Conservation (phyloP, 1,284 basidiomycete genomes). For the Tilletia walkeri region DNA sequence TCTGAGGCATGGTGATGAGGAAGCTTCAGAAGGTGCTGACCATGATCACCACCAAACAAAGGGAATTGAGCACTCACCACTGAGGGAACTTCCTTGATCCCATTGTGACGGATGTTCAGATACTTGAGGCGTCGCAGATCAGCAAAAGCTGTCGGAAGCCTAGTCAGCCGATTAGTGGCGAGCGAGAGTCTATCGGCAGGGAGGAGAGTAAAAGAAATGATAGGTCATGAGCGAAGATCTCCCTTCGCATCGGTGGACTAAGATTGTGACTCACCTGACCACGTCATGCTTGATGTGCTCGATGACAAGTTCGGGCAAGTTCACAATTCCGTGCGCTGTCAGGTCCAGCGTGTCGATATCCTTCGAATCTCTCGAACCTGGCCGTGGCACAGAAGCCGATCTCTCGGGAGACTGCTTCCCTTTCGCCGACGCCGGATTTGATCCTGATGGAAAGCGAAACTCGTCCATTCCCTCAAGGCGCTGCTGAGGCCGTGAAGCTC, state of each 20-base stretch:
- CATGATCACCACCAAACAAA: too few relatives aligned
- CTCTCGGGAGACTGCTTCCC: background rate
- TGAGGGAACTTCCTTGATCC: slow-evolving; percentile 77
- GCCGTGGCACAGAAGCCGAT: background rate
- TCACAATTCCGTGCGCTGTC: slow-evolving; percentile 37
- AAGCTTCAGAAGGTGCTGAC: too few relatives aligned
- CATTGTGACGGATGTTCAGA: slow-evolving; percentile 87
- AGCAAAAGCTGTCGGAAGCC: slow-evolving; percentile 76
- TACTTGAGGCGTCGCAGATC: slow-evolving; percentile 78
- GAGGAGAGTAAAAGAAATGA: background rate
- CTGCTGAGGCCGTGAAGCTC: background rate
- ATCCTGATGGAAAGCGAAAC: slow-evolving; percentile 7
- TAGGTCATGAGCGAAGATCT: too few relatives aligned
- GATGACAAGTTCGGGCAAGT: slow-evolving; percentile 33
- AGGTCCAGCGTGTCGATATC: slow-evolving; percentile 29
- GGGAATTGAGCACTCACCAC: slow-evolving; percentile 66
- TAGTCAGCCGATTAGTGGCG: slow-evolving; percentile 77
- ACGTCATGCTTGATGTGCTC: slow-evolving; percentile 39
- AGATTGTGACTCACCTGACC: slow-evolving; percentile 25
- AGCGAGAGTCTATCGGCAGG: slow-evolving; percentile 71
- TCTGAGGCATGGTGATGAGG: slow-evolving; percentile 15
- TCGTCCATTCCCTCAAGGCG: background rate
- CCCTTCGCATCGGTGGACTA: background rate
- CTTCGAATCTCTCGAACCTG: background rate
- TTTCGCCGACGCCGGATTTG: background rate